phyloP scores from a whole-genome alignment of 2,329 filamentous ascomycete species.

The Arthroderma uncinatum region DNA sequence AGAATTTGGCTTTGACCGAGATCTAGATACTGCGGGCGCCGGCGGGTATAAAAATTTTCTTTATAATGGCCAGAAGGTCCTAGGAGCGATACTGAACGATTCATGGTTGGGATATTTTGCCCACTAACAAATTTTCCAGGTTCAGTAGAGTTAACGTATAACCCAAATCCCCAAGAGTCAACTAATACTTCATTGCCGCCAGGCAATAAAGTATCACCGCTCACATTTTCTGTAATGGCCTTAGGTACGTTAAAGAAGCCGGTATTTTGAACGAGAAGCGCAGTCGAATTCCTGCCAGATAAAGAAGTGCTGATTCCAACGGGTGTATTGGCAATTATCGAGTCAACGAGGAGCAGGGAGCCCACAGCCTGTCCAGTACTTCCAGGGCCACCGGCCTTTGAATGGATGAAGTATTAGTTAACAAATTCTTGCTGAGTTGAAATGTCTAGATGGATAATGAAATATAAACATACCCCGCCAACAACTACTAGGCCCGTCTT shows the following conservation, averaged over 20 bases:
- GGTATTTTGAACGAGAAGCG: constrained; percentile 17
- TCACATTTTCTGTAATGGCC: too few species aligned
- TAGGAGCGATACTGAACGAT: neutral
- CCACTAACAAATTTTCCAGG: constrained; percentile 11
- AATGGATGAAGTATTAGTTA: too few species aligned
- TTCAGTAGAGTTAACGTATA: constrained; percentile 6
- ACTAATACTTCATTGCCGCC: constrained; percentile 16
- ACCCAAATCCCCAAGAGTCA: constrained; percentile 20
- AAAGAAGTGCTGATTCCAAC: constrained; percentile 32
- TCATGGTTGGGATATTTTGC: neutral
- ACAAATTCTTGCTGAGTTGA: too few species aligned
- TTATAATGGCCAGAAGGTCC: neutral
- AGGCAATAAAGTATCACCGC: constrained; percentile 11
- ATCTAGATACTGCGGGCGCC: neutral
- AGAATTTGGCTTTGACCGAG: neutral
- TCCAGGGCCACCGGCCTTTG: constrained; percentile 27
- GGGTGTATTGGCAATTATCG: constrained; percentile 39
- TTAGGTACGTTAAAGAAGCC: constrained; percentile 15
- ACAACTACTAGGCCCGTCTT: constrained; percentile 40
- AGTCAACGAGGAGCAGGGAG: constrained; percentile 45
- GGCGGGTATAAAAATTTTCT: neutral
- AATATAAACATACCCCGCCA: constrained; percentile 13
- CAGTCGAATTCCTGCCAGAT: constrained; percentile 6
- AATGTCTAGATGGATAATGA: too few species aligned
- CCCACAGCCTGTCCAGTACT: constrained; percentile 39